Evolutionary conservation across 2,329 filamentous ascomycete genomes (phyloP).

Genomic region (Tolypocladium guangdongense): DNA sequence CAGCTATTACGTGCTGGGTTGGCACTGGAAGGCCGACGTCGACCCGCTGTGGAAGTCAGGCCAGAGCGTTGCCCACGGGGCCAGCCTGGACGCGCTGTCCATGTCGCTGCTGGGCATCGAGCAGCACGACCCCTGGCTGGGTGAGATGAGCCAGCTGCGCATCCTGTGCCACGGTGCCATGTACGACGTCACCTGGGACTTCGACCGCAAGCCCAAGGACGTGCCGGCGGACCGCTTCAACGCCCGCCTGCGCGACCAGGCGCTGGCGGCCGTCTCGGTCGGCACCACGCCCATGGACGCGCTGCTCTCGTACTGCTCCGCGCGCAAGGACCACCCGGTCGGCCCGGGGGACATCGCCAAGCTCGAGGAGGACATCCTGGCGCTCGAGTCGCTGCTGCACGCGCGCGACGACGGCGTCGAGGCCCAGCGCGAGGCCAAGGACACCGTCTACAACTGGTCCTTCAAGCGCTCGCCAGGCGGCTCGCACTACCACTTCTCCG

Average conservation of each 20-base stretch:
- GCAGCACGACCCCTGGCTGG: no score
- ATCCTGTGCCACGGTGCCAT: conserved; percentile 24
- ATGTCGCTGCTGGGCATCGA: conserved; percentile 10
- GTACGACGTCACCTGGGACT: conserved; percentile 26
- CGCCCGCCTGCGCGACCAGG: conserved; percentile 8
- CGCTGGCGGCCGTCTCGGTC: conserved; percentile 15
- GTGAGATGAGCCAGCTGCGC: conserved; percentile 5
- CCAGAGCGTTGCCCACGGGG: conserved; percentile 2
- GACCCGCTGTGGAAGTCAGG: conserved; percentile 11
- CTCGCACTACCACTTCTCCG: conserved; percentile 12
- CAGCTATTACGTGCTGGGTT: conserved; percentile 29
- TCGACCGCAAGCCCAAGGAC: conserved; percentile 11
- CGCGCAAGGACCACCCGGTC: conserved; percentile 11
- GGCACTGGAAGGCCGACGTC: conserved; percentile 17
- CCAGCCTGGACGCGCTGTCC: conserved; percentile 9
- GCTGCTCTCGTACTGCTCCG: conserved; percentile 20
- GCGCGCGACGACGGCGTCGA: conserved; percentile 22
- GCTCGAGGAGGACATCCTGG: conserved; percentile 16
- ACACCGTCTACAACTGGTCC: conserved; percentile 18
- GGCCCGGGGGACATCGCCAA: conserved; percentile 4
- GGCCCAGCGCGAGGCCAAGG: conserved; percentile 15
- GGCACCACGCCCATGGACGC: conserved; percentile 29
- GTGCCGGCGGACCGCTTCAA: conserved; percentile 19
- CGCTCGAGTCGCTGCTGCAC: conserved; percentile 15
- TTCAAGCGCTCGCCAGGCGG: conserved; percentile 17